Conservation (phyloP, 2,329 filamentous ascomycete genomes). For the Botrytis byssoidea region DNA sequence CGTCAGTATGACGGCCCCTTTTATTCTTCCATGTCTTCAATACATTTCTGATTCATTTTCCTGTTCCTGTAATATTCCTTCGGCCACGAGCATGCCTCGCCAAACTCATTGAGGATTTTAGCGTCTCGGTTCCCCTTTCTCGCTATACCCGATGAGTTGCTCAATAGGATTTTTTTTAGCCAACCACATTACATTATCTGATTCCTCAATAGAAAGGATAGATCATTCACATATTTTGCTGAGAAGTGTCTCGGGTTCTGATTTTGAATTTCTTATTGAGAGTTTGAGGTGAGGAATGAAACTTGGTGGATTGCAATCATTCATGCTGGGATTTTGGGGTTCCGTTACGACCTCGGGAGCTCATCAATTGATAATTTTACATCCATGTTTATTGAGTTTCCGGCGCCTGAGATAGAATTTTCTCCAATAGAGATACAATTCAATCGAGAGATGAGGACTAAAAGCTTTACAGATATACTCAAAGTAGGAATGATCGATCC, state of each 20-base stretch:
- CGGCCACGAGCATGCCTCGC: not conserved
- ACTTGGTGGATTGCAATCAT: not conserved
- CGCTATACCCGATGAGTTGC: slow-evolving; percentile 20
- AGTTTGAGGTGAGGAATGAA: not conserved
- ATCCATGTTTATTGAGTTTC: not conserved
- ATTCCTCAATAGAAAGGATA: not conserved
- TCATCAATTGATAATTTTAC: not conserved
- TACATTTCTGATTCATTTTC: not conserved
- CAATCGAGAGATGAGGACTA: not conserved
- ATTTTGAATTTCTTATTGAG: slow-evolving; percentile 7
- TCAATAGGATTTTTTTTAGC: slow-evolving; percentile 2
- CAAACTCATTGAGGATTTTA: slow-evolving; percentile 3
- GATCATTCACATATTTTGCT: not conserved
- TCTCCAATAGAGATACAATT: not conserved
- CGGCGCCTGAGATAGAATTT: fast-evolving
- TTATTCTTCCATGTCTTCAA: no score
- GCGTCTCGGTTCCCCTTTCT: slow-evolving; percentile 22
- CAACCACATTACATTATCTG: not conserved
- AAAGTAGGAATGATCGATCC: not conserved
- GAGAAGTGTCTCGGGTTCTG: not conserved
- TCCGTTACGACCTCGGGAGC: not conserved
- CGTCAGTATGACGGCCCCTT: not conserved
- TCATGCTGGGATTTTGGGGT: not conserved
- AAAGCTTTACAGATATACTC: not conserved
- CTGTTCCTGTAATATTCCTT: not conserved